A percentile compares a stretch with the other conserved stretches of the same genome.
These are phyloP conservation scores for Cystobasidium ongulense DNA, from an alignment of 768 basidiomycete genomes.

Conservation along the genomic window DNA sequence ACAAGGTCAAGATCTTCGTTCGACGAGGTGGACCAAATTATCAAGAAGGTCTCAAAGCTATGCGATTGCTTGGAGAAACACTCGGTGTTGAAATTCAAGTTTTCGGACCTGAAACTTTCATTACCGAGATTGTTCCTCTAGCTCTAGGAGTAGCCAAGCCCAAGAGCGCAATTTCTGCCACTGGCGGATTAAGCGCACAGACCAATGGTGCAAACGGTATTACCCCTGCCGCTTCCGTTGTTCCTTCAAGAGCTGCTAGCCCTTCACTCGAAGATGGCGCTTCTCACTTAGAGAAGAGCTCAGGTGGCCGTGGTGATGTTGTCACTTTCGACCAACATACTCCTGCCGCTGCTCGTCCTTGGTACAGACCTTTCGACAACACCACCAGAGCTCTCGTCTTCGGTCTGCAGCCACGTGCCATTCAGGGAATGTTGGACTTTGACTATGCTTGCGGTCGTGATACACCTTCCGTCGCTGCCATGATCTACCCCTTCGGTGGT, in stretches of 20 bases:
- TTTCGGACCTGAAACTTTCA: conserved; percentile 95
- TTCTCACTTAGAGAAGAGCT: conserved; percentile 61
- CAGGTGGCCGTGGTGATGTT: conserved; percentile 71
- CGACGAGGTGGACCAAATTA: conserved; percentile 99
- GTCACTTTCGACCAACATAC: conserved; percentile 63
- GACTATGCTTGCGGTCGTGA: conserved; percentile 94
- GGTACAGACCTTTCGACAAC: conserved; percentile 85
- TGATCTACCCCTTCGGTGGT: conserved; percentile 99
- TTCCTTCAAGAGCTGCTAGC: conserved; percentile 49
- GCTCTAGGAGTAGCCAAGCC: conserved; percentile 71
- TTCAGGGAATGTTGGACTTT: conserved; percentile 97
- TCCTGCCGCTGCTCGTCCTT: conserved; percentile 53
- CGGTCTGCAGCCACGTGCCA: conserved; percentile 96
- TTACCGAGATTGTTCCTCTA: conserved; percentile 96
- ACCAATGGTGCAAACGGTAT: conserved; percentile 47
- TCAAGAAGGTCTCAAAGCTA: conserved; percentile 96
- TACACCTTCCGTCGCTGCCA: conserved; percentile 87
- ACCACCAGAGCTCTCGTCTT: conserved; percentile 93
- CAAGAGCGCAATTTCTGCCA: conserved; percentile 43
- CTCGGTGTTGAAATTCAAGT: conserved; percentile 91
- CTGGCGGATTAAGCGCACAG: conserved; percentile 41
- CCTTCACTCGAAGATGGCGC: conserved; percentile 54
- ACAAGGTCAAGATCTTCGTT: conserved; percentile 88
- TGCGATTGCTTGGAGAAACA: conserved; percentile 89
- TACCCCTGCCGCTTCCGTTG: conserved; percentile 50